These are phyloP conservation scores for Tylopilus orsonianus DNA, from an alignment of 1,284 basidiomycete genomes.

Conservation along the genomic window DNA sequence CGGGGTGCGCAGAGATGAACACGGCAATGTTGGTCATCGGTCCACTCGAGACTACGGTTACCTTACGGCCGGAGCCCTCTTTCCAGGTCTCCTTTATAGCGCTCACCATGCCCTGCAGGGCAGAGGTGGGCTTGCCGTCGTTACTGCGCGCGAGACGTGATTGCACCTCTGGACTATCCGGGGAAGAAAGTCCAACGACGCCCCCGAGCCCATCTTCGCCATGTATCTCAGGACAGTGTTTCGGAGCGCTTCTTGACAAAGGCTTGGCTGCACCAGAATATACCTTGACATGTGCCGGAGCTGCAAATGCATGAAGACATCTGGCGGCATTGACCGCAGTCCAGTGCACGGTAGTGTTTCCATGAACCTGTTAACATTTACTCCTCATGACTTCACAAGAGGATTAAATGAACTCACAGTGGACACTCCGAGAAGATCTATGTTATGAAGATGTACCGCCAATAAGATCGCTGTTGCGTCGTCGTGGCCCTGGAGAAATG, in stretches of 20 bases:
- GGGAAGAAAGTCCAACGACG: slow-evolving; percentile 66
- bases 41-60: slow-evolving; percentile 71
- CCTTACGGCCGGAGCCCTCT: slow-evolving; percentile 51
- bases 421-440: slow-evolving; percentile 75
- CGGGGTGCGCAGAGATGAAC: slow-evolving; percentile 69
- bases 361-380: slow-evolving; percentile 57
- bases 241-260: slow-evolving; percentile 46
- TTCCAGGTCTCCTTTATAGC: slow-evolving; percentile 57
- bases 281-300: slow-evolving; percentile 53
- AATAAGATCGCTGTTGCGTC: slow-evolving; percentile 81
- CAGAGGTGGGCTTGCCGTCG: slow-evolving; percentile 44
- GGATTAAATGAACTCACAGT: slow-evolving; percentile 49
- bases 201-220: slow-evolving; percentile 78
- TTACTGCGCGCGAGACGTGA: slow-evolving; percentile 44
- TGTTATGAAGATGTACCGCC: slow-evolving; percentile 60
- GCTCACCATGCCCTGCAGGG: slow-evolving; percentile 66
- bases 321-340: slow-evolving; percentile 73
- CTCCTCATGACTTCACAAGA: background rate
- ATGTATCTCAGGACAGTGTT: slow-evolving; percentile 73
- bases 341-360: slow-evolving; percentile 64
- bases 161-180: slow-evolving; percentile 47
- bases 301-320: slow-evolving; percentile 70
- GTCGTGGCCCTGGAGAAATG: slow-evolving; percentile 67
- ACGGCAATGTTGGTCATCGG: slow-evolving; percentile 85
- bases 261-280: slow-evolving; percentile 70